These are phyloP conservation scores for Dendrocalamus sinicus DNA, from an alignment of 176 grass and related monocot species.

Conservation along the genomic window DNA sequence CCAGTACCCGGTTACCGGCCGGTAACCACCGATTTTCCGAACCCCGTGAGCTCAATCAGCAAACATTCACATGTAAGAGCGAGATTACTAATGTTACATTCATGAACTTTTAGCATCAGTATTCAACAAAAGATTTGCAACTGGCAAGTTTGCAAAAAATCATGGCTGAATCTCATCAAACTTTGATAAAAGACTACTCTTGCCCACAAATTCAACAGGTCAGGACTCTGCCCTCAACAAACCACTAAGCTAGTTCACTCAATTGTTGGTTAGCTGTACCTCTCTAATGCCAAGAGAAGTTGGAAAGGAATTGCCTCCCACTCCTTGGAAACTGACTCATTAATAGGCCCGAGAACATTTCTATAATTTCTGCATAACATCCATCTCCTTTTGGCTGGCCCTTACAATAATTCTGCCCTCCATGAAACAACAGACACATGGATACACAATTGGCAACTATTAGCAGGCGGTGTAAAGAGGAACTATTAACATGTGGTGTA, in stretches of 20 bases:
- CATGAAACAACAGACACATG: constrained; percentile 28
- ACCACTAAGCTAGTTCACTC: constrained; percentile 24
- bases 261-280: constrained; percentile 26
- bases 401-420: constrained; percentile 22
- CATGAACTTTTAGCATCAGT: background rate
- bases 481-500: constrained; percentile 15
- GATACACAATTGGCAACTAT: constrained; percentile 19
- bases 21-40: no score
- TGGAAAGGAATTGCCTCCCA: constrained; percentile 16
- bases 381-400: background rate
- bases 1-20: no score
- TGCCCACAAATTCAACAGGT: background rate
- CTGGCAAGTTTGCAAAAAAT: background rate
- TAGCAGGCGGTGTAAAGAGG: background rate
- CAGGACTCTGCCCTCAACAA: background rate
- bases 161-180: background rate
- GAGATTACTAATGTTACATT: background rate
- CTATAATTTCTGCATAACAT: background rate
- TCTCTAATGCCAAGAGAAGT: constrained; percentile 21
- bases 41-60: background rate
- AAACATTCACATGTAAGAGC: background rate
- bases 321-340: constrained; percentile 18
- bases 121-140: constrained; percentile 1
- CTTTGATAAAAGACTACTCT: background rate
- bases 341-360: background rate